Conservation (phyloP, 768 basidiomycete species). For the Tricholoma furcatifolium region DNA sequence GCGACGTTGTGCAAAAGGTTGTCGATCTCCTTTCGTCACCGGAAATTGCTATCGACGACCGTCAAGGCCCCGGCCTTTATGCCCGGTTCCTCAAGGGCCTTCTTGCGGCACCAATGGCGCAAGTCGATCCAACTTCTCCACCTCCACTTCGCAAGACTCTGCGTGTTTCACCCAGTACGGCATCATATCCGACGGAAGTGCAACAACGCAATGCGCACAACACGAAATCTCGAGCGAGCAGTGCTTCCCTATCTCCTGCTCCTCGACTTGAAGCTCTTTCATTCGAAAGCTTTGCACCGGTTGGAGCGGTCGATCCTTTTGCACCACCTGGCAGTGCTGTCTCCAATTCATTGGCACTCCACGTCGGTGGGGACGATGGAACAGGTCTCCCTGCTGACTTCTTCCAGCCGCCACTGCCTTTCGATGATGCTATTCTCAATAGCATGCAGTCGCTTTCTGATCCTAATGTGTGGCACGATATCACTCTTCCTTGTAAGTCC, state of each 20-base stretch:
- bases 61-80: slow-evolving; percentile 79
- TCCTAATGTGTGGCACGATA: slow-evolving; percentile 53
- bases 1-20: slow-evolving; percentile 59
- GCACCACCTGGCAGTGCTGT: slow-evolving; percentile 20
- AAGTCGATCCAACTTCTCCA: slow-evolving; percentile 25
- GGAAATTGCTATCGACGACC: slow-evolving; percentile 75
- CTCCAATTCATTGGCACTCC: slow-evolving; percentile 14
- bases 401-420: slow-evolving; percentile 54
- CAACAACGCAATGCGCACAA: slow-evolving; percentile 20
- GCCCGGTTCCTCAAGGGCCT: slow-evolving; percentile 76
- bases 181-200: neutral
- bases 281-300: slow-evolving; percentile 47
- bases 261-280: slow-evolving; percentile 43
- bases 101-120: slow-evolving; percentile 56
- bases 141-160: slow-evolving; percentile 7
- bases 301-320: slow-evolving; percentile 41
- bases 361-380: slow-evolving; percentile 17
- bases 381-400: slow-evolving; percentile 35
- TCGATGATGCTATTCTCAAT: slow-evolving; percentile 59
- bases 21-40: slow-evolving; percentile 67
- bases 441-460: slow-evolving; percentile 60
- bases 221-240: slow-evolving; percentile 35
- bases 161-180: neutral
- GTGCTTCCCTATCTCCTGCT: slow-evolving; percentile 45
- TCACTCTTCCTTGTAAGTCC: slow-evolving; percentile 50